phyloP scores from a whole-genome alignment of 805 yeast species.

The Candida fluviatilis region DNA sequence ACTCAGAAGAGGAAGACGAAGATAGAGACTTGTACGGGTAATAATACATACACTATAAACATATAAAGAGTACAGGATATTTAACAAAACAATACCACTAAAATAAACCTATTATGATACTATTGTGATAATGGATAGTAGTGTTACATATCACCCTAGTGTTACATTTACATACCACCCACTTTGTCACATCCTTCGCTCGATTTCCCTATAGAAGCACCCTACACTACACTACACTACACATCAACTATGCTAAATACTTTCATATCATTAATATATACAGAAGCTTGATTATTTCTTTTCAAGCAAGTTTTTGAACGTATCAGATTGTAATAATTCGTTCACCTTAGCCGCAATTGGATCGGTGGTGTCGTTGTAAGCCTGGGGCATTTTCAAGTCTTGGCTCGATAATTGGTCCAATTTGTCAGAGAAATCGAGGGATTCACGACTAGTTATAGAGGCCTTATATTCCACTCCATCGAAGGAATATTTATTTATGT shows the following conservation, averaged over 20 bases:
- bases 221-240: too few relatives aligned
- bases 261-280: conserved; percentile 6
- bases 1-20: conserved; percentile 48
- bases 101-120: too few relatives aligned
- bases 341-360: conserved; percentile 64
- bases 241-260: too few relatives aligned
- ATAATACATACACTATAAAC: conserved; percentile 1
- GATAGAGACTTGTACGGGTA: conserved; percentile 80
- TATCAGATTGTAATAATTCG: conserved; percentile 66
- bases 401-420: conserved; percentile 19
- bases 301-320: conserved; percentile 55
- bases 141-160: too few relatives aligned
- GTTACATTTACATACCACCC: too few relatives aligned
- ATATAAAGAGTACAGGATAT: conserved; percentile 1
- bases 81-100: too few relatives aligned
- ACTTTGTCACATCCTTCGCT: too few relatives aligned
- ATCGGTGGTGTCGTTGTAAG: conserved; percentile 30
- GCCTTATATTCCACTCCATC: conserved; percentile 86
- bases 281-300: conserved; percentile 2
- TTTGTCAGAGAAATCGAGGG: conserved; percentile 22
- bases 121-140: too few relatives aligned
- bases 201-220: too few relatives aligned
- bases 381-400: conserved; percentile 22
- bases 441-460: conserved; percentile 41
- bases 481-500: conserved; percentile 69